phyloP scores from a whole-genome alignment of 495 filamentous ascomycete genomes.

The Achaetomiella virescens region DNA sequence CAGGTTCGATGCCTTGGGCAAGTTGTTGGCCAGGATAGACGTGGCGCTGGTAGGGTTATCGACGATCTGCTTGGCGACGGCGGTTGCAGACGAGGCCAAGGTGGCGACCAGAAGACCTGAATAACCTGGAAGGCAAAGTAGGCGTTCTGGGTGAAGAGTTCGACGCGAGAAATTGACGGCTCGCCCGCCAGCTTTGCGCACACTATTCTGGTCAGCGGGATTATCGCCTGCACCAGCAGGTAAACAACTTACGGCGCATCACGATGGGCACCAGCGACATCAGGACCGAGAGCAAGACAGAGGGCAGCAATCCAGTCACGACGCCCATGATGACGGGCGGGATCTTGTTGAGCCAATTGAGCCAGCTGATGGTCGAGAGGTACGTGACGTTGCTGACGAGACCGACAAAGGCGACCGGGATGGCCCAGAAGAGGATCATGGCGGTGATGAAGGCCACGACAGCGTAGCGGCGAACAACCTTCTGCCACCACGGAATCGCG shows the following conservation, averaged over 20 bases:
- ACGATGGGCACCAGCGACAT: slow-evolving; percentile 88
- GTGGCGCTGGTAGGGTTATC: slow-evolving; percentile 55
- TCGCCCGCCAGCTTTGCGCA: slow-evolving; percentile 72
- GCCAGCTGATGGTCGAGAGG: slow-evolving; percentile 57
- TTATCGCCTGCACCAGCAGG: neutral
- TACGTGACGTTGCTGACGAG: slow-evolving; percentile 76
- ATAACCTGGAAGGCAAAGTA: slow-evolving; percentile 96
- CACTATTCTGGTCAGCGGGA: slow-evolving; percentile 33
- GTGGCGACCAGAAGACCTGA: slow-evolving; percentile 91
- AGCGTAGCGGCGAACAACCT: slow-evolving; percentile 62
- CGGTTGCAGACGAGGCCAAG: slow-evolving; percentile 65
- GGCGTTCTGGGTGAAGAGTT: slow-evolving; percentile 81
- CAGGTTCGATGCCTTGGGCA: slow-evolving; percentile 84
- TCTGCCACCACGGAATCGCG: slow-evolving; percentile 82
- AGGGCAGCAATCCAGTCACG: slow-evolving; percentile 77
- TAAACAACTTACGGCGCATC: slow-evolving; percentile 47
- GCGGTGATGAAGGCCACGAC: slow-evolving; percentile 65
- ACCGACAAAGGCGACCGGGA: slow-evolving; percentile 84
- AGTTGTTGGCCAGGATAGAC: slow-evolving; percentile 60
- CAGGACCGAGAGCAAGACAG: slow-evolving; percentile 71
- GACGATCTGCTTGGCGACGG: slow-evolving; percentile 56
- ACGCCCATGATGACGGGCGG: slow-evolving; percentile 69
- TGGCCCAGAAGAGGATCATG: slow-evolving; percentile 92
- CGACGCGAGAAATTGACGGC: slow-evolving; percentile 69
- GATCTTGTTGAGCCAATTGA: slow-evolving; percentile 68